These are phyloP conservation scores for Hypocreales sp. DNA, from an alignment of 2,329 filamentous ascomycete species.

Conservation along the genomic window DNA sequence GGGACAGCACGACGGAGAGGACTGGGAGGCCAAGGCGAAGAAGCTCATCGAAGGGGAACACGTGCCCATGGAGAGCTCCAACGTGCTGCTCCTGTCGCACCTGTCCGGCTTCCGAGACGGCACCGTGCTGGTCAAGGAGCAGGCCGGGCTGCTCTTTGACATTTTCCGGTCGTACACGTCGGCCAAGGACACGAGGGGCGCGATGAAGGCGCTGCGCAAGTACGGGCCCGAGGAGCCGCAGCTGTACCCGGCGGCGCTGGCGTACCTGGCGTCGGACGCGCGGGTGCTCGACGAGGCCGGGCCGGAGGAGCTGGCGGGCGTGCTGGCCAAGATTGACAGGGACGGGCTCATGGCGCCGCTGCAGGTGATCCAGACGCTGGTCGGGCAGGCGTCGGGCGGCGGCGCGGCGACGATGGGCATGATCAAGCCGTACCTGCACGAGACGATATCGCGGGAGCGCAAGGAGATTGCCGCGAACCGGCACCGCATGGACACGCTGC, in stretches of 20 bases:
- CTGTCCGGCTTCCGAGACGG: slow-evolving; percentile 81
- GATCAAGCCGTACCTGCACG: slow-evolving; percentile 81
- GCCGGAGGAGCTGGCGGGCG: slow-evolving; percentile 59
- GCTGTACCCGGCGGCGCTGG: slow-evolving; percentile 79
- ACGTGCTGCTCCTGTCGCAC: slow-evolving; percentile 83
- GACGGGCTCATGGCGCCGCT: slow-evolving; percentile 89
- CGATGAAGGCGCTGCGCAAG: slow-evolving; percentile 77
- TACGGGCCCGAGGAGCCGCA: slow-evolving; percentile 86
- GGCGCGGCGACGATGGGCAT: slow-evolving; percentile 91
- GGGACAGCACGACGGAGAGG: slow-evolving; percentile 47
- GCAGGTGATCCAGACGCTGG: slow-evolving; percentile 86
- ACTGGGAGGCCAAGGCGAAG: slow-evolving; percentile 87
- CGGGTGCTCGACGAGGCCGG: slow-evolving; percentile 74
- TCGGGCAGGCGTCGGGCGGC: slow-evolving; percentile 34
- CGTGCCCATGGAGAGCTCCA: slow-evolving; percentile 83
- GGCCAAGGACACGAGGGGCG: slow-evolving; percentile 78
- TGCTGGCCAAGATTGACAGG: slow-evolving; percentile 75
- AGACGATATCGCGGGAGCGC: slow-evolving; percentile 78
- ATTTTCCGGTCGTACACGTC: slow-evolving; percentile 95
- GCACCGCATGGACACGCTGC: slow-evolving; percentile 68
- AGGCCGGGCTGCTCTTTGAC: slow-evolving; percentile 80
- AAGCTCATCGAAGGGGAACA: slow-evolving; percentile 69
- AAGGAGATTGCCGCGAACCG: slow-evolving; percentile 72
- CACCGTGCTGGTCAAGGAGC: slow-evolving; percentile 83
- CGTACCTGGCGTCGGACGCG: slow-evolving; percentile 82